Evolutionary conservation across 148 eudicot species (phyloP), one percentile per base, ranked within the genome.

Genomic region (Silene latifolia): DNA sequence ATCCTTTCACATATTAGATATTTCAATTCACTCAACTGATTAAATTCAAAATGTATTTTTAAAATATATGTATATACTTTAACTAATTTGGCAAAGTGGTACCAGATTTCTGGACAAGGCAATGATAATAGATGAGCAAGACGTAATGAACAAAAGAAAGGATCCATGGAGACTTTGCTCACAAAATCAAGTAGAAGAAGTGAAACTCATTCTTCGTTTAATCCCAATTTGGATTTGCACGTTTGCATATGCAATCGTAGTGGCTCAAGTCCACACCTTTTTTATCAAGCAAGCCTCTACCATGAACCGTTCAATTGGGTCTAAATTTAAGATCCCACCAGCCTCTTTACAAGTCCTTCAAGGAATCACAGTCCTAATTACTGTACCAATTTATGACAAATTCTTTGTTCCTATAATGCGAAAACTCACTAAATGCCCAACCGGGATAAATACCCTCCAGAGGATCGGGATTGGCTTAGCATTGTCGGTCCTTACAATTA

Each of bases 261-360:
- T 81, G 2, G 83, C 92, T 14, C 96, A 90, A 80, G 87, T 77
- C 5, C 84, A 85, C 63, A 90, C 96, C 7, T 90, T 81, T 83
- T 90, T 90, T 82, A 84, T 86, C 77, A 90, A 90, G 63, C 96
- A 90, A 88, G 90, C 83, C 39, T 80, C 81, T 83, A 90, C 96
- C 13, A 76, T 90, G 84, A 39, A 77, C 64, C 77, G 89, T 8
- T 78, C 83, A 32, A 61, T 86, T 3, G 85, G 88, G 13, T 59
- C 72, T 23, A 67, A 71, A 44, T 82, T 87, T 74, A 74, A 73
- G 74, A 15, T 91, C 72, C 88, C 92, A 24, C 78, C 96, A 0
- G 91, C 96, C 0, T 84, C 92, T 9, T 77, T 91, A 13, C 88
- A 86, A 74, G 89, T 85, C 47, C 27, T 81, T 74, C 76, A 87